Conservation (phyloP, 2,329 filamentous ascomycete genomes). For the Aspergillus phoenicis region DNA sequence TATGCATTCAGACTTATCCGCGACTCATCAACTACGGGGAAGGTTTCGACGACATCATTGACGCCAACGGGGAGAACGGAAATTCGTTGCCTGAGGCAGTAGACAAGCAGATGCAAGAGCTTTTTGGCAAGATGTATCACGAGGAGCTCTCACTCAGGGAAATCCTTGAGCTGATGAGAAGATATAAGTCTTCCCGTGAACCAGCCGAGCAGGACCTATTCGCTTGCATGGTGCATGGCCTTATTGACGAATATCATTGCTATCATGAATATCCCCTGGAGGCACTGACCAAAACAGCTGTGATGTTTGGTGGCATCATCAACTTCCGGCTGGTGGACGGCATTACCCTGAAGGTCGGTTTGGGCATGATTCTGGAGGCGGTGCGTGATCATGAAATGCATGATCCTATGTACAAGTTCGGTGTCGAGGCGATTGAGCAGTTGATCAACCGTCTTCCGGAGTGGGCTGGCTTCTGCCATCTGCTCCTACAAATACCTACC, state of each 20-base stretch:
- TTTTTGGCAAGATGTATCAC: conserved; percentile 98
- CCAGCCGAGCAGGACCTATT: conserved; percentile 90
- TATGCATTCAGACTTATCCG: conserved; percentile 90
- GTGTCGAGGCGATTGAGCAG: conserved; percentile 90
- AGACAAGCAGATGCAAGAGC: conserved; percentile 91
- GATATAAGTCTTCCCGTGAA: conserved; percentile 85
- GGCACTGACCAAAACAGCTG: conserved; percentile 90
- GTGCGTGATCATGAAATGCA: conserved; percentile 82
- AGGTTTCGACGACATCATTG: conserved; percentile 87
- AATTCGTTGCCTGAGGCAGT: conserved; percentile 78
- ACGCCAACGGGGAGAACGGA: conserved; percentile 77
- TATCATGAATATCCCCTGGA: conserved; percentile 96
- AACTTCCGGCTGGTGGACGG: conserved; percentile 89
- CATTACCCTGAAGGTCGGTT: conserved; percentile 86
- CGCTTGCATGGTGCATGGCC: conserved; percentile 95
- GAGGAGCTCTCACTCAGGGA: conserved; percentile 83
- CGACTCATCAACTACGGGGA: conserved; percentile 95
- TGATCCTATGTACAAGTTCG: conserved; percentile 96
- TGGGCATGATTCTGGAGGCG: conserved; percentile 97
- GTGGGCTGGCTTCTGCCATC: conserved; percentile 93
- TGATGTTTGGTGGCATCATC: conserved; percentile 95
- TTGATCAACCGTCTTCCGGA: conserved; percentile 80
- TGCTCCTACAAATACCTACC: conserved; percentile 78
- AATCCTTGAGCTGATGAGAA: conserved; percentile 80
- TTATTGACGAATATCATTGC: conserved; percentile 96